Percentiles rank a stretch among this genome's conserved stretches.
phyloP scores from a whole-genome alignment of 1,139 yeast genomes.

The Taphrina communis region DNA sequence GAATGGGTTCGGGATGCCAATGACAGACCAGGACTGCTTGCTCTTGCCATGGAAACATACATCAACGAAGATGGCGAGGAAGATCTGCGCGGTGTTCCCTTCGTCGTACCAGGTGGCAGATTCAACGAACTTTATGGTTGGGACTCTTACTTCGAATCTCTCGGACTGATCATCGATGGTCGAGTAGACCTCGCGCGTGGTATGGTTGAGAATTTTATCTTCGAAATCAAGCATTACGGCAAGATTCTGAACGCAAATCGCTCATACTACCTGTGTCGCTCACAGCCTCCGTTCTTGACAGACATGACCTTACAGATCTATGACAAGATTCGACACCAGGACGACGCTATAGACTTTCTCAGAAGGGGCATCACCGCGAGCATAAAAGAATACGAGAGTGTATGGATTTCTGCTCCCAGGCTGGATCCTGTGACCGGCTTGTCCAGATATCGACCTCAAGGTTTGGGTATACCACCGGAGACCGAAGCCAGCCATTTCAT shows the following conservation, averaged over 20 bases:
- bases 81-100: constrained; percentile 73
- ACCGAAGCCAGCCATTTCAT: constrained; percentile 90
- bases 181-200: constrained; percentile 76
- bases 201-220: constrained; percentile 90
- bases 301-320: constrained; percentile 84
- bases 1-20: constrained; percentile 78
- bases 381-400: constrained; percentile 78
- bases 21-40: constrained; percentile 82
- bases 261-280: constrained; percentile 85
- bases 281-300: constrained; percentile 97
- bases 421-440: constrained; percentile 76
- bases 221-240: constrained; percentile 88
- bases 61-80: constrained; percentile 60
- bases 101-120: constrained; percentile 96
- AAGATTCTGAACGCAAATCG: constrained; percentile 94
- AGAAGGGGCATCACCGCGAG: constrained; percentile 74
- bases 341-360: constrained; percentile 64
- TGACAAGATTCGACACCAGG: constrained; percentile 58
- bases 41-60: constrained; percentile 67
- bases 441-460: constrained; percentile 89
- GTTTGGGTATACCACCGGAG: constrained; percentile 93
- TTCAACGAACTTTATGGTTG: constrained; percentile 97
- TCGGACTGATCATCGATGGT: constrained; percentile 77
- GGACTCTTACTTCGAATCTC: constrained; percentile 94
- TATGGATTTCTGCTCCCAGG: constrained; percentile 81